These are phyloP conservation scores for Tripterygium wilfordii DNA, from an alignment of 177 flowering plant genomes.

Conservation along the genomic window DNA sequence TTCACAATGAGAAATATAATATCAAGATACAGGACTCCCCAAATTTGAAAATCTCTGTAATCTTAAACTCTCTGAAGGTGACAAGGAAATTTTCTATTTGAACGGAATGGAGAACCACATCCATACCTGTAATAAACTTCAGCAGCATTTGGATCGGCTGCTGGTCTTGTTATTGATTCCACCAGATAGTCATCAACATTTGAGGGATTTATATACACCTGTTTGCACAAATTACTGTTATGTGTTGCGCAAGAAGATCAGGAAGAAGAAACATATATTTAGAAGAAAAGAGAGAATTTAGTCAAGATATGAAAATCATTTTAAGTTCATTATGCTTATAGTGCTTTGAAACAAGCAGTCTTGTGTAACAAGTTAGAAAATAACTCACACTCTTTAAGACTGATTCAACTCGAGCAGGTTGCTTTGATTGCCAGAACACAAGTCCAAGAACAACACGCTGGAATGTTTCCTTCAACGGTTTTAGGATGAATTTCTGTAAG, in stretches of 20 bases:
- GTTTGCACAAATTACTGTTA: too few relatives aligned
- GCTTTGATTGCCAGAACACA: constrained; percentile 95
- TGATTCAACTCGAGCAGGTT: constrained; percentile 81
- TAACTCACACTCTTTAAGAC: constrained; percentile 81
- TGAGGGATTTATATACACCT: constrained; percentile 75
- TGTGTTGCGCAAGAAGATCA: too few relatives aligned
- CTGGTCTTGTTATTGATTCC: constrained; percentile 76
- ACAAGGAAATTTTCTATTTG: background rate
- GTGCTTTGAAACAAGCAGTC: too few relatives aligned
- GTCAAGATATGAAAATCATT: too few relatives aligned
- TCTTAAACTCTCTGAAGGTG: too few relatives aligned
- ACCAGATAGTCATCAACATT: constrained; percentile 97
- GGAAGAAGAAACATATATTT: too few relatives aligned
- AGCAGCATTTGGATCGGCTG: constrained; percentile 91
- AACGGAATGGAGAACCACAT: background rate
- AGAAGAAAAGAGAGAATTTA: too few relatives aligned
- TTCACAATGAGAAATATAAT: too few relatives aligned
- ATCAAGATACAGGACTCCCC: too few relatives aligned
- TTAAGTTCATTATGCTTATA: too few relatives aligned
- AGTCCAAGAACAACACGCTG: constrained; percentile 86
- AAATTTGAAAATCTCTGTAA: too few relatives aligned
- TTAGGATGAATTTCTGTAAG: constrained; percentile 46
- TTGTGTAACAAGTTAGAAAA: too few relatives aligned
- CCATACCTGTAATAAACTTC: constrained; percentile 93
- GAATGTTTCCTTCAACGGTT: constrained; percentile 76